Evolutionary conservation across 129 eudicot genomes (phyloP).

Genomic region (Scalesia atractyloides): DNA sequence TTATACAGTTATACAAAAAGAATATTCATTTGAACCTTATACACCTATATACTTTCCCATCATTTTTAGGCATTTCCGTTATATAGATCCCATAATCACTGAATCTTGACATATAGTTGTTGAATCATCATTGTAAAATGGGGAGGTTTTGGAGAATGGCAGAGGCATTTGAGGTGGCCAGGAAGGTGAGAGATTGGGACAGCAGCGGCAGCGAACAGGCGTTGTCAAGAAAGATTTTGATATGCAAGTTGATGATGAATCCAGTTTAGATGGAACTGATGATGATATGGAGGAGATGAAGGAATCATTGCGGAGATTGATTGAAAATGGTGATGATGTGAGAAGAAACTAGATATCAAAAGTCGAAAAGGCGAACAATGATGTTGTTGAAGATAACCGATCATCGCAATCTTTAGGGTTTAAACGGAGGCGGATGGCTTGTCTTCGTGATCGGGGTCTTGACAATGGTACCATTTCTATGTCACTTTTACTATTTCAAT

Average conservation of each 20-base stretch:
- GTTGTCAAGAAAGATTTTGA: slow-evolving; percentile 19
- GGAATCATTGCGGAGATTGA: slow-evolving; percentile 39
- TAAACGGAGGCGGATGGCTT: slow-evolving; percentile 53
- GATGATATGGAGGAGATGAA: slow-evolving; percentile 26
- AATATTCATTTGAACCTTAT: too few species aligned
- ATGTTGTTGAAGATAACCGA: slow-evolving; percentile 23
- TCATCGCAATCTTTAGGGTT: slow-evolving; percentile 39
- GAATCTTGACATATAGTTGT: background rate
- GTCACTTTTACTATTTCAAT: too few species aligned
- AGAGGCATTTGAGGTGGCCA: slow-evolving; percentile 58
- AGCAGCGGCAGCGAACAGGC: slow-evolving; percentile 72
- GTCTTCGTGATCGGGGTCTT: slow-evolving; percentile 53
- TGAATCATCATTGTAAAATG: slow-evolving; percentile 12
- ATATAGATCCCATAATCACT: slow-evolving; percentile 7
- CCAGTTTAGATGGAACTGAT: slow-evolving; percentile 27
- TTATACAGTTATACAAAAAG: too few species aligned
- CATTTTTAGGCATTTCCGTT: background rate
- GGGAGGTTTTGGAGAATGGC: slow-evolving; percentile 65
- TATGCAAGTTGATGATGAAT: slow-evolving; percentile 9
- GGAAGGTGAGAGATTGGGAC: slow-evolving; percentile 37
- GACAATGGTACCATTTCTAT: slow-evolving; percentile 50
- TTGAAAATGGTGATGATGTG: slow-evolving; percentile 29
- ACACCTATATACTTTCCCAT: slow-evolving; percentile 9
- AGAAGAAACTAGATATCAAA: slow-evolving; percentile 33
- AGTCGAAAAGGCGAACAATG: slow-evolving; percentile 43